Evolutionary conservation across 768 basidiomycete genomes (phyloP).

Genomic region (Pleurotus tuoliensis): DNA sequence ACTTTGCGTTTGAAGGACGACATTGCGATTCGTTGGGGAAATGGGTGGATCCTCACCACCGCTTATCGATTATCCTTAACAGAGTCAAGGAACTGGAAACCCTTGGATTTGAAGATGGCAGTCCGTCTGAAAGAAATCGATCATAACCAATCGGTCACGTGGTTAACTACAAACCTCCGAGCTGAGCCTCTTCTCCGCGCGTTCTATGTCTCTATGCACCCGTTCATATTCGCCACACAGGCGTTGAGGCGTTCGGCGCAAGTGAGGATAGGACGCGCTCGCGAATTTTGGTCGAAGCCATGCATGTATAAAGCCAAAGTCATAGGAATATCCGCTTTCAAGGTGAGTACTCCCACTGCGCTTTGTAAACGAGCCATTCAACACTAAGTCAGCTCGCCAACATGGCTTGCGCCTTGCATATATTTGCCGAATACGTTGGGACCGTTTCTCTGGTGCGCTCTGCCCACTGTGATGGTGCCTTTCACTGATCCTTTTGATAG

Average conservation of each 20-base stretch:
- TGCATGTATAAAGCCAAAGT: constrained; percentile 17
- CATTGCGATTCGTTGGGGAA: constrained; percentile 34
- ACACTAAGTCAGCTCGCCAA: constrained; percentile 44
- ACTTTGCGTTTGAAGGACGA: constrained; percentile 78
- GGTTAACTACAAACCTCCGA: no score
- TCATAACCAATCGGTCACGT: no score
- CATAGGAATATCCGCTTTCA: constrained; percentile 11
- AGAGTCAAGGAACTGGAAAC: no score
- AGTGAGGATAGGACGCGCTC: neutral
- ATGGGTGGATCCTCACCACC: neutral
- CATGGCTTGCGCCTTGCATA: constrained; percentile 51
- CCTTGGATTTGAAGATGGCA: no score
- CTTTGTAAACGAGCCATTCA: neutral
- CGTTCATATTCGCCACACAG: neutral
- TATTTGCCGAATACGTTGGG: constrained; percentile 61
- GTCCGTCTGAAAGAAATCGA: no score
- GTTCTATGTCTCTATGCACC: neutral
- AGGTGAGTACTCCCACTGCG: constrained; percentile 11
- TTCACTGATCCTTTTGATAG: constrained; percentile 27
- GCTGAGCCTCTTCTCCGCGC: no score
- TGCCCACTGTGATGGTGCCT: constrained; percentile 7
- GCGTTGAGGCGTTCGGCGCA: constrained; percentile 1
- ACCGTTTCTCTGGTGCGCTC: constrained; percentile 45
- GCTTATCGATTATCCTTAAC: no score
- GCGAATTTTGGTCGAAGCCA: constrained; percentile 12